Base-by-base conservation (phyloP, 2,329 filamentous ascomycete species). In the Ophiostoma populinum region DNA sequence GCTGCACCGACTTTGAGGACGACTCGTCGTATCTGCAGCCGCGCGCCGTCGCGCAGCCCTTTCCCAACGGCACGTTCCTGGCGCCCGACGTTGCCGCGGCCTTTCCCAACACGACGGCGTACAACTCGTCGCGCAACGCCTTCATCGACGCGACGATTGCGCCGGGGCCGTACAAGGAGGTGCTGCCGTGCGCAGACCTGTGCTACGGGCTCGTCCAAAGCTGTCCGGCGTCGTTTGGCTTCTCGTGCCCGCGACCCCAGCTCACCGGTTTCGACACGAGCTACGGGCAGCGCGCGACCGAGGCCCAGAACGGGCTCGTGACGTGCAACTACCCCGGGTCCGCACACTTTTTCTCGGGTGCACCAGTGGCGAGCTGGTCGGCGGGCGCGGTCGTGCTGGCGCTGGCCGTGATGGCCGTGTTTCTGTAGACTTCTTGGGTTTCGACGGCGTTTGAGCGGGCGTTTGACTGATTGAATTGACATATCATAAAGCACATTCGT, bases 131-230 rank as follows among this genome's bases (percentile, higher is more conserved):
- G 10, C 69, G 86, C 13, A 87, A 83, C 47, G 50, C 64, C 0
- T 57, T 70, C 32, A 90, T 95, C 45, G 85, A 94, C 48, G 47
- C 60, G 2, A 45, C 58, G 1, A 72, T 95, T 39, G 56, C 65
- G 42, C 86, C 90, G 0, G 90, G 90, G 0, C 90, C 90, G 0
- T 95, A 98, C 57, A 92, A 86, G 51, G 90, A 98, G 58, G 62
- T 95, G 15, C 59, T 93, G 7, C 90, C 90, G 0, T 95, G 87
- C 49, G 70, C 80, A 41, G 79, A 92, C 43, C 58, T 94, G 34
- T 98, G 90, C 58, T 90, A 85, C 51, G 71, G 77, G 36, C 64
- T 98, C 2, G 80, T 92, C 9, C 75, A 79, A 55, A 82, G 70
- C 49, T 98, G 90, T 55, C 87, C 90, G 0, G 67, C 83, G 0